phyloP scores from a whole-genome alignment of 2,329 filamentous ascomycete species.

The Aspergillus flavus region DNA sequence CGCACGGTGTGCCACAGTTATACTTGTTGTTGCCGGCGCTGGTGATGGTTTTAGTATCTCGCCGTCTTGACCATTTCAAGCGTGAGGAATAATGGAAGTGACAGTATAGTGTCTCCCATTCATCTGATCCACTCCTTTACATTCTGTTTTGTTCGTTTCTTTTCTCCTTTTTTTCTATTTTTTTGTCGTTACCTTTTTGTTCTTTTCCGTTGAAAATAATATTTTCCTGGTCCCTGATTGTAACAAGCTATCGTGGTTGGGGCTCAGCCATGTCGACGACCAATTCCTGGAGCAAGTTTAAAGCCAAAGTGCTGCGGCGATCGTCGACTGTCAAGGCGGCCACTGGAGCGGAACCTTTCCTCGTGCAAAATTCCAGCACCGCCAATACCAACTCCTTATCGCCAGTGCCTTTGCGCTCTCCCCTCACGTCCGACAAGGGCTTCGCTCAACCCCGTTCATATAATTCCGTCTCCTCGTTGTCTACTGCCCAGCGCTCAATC shows the following conservation, averaged over 20 bases:
- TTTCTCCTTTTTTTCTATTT: slow-evolving; percentile 3
- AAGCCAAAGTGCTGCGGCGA: slow-evolving; percentile 41
- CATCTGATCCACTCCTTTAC: neutral
- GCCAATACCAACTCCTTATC: slow-evolving; percentile 9
- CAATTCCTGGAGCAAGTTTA: slow-evolving; percentile 38
- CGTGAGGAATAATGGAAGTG: neutral
- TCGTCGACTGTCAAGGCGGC: slow-evolving; percentile 33
- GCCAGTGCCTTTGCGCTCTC: slow-evolving; percentile 4
- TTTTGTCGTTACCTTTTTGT: neutral
- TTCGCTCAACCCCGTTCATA: slow-evolving; percentile 11
- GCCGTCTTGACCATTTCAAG: neutral
- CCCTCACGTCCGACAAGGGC: slow-evolving; percentile 3
- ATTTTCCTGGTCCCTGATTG: slow-evolving; percentile 3
- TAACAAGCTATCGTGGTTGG: neutral
- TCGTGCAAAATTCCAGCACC: slow-evolving; percentile 14
- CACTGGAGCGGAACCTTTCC: slow-evolving; percentile 8
- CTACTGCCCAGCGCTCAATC: neutral
- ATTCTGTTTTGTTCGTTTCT: neutral
- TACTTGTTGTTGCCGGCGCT: neutral
- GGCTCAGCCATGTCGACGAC: slow-evolving; percentile 32
- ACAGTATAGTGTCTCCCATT: slow-evolving; percentile 3
- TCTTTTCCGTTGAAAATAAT: slow-evolving; percentile 1
- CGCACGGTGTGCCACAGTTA: neutral
- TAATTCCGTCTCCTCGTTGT: slow-evolving; percentile 7
- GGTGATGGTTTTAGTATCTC: neutral